Evolutionary conservation across 805 yeast species (phyloP).

Genomic region (Zygosaccharomyces rouxii): DNA sequence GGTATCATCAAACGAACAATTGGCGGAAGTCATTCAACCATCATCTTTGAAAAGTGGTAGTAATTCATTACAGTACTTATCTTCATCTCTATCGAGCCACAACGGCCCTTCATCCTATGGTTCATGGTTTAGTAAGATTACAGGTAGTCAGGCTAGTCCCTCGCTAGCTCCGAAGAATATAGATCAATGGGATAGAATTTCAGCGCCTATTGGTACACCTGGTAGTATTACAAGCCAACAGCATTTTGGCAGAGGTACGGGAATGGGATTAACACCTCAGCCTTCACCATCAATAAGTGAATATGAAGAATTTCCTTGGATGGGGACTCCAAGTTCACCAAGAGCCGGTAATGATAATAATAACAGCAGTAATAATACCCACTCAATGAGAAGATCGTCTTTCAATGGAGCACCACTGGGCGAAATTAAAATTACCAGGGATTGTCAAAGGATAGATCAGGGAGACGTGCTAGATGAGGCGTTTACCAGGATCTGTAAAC

Average conservation of each 20-base stretch:
- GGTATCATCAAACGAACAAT: slow-evolving; percentile 30
- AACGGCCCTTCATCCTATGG: slow-evolving; percentile 31
- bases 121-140: slow-evolving; percentile 33
- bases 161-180: slow-evolving; percentile 15
- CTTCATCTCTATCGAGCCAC: slow-evolving; percentile 38
- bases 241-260: slow-evolving; percentile 15
- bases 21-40: slow-evolving; percentile 33
- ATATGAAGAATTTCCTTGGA: slow-evolving; percentile 43
- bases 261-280: slow-evolving; percentile 30
- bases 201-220: slow-evolving; percentile 24
- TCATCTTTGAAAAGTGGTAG: slow-evolving; percentile 36
- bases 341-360: slow-evolving; percentile 11
- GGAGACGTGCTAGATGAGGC: slow-evolving; percentile 29
- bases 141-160: slow-evolving; percentile 27
- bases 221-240: slow-evolving; percentile 30
- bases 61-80: slow-evolving; percentile 37
- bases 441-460: slow-evolving; percentile 28
- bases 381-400: slow-evolving; percentile 4
- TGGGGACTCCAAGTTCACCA: slow-evolving; percentile 29
- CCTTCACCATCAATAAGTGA: slow-evolving; percentile 37
- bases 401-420: slow-evolving; percentile 13
- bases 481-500: slow-evolving; percentile 21
- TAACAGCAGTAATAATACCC: slow-evolving; percentile 3
- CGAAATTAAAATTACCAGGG: slow-evolving; percentile 22
- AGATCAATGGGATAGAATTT: slow-evolving; percentile 27